Percentiles rank a stretch among this genome's conserved stretches.
phyloP scores from a whole-genome alignment of 2,329 filamentous ascomycete genomes.

The Pseudogymnoascus sp. region DNA sequence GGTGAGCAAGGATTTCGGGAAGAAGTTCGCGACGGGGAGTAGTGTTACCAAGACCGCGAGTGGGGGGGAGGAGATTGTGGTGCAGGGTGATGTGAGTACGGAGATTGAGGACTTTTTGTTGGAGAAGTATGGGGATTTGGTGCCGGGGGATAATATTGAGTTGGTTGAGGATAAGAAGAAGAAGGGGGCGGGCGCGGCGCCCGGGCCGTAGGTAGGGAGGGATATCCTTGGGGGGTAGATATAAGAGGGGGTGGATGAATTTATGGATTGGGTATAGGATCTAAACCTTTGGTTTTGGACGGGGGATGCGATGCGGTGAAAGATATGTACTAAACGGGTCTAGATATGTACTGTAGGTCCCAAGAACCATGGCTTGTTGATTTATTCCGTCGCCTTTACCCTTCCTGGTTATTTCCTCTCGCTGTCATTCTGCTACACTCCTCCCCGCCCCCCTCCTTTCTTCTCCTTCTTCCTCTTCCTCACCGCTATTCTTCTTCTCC shows the following conservation, averaged over 20 bases:
- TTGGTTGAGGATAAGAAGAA: constrained; percentile 94
- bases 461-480: not conserved
- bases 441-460: too few species aligned
- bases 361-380: not conserved
- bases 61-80: constrained; percentile 91
- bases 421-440: too few species aligned
- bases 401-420: too few species aligned
- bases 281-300: not conserved
- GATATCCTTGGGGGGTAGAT: constrained; percentile 13
- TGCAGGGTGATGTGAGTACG: constrained; percentile 93
- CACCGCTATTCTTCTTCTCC: not conserved
- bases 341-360: not conserved
- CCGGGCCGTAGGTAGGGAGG: not conserved
- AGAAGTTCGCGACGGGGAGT: constrained; percentile 94
- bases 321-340: not conserved
- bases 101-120: constrained; percentile 87
- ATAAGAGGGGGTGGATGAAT: not conserved
- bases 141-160: constrained; percentile 94
- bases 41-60: constrained; percentile 83
- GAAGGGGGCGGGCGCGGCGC: constrained; percentile 50
- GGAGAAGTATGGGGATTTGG: constrained; percentile 72
- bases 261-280: constrained; percentile 9
- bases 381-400: not conserved
- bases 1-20: constrained; percentile 91
- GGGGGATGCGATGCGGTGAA: not conserved